Evolutionary conservation across 139 green algal genomes (phyloP), one percentile per base, ranked within the genome.

Genomic region (Dunaliella primolecta): DNA sequence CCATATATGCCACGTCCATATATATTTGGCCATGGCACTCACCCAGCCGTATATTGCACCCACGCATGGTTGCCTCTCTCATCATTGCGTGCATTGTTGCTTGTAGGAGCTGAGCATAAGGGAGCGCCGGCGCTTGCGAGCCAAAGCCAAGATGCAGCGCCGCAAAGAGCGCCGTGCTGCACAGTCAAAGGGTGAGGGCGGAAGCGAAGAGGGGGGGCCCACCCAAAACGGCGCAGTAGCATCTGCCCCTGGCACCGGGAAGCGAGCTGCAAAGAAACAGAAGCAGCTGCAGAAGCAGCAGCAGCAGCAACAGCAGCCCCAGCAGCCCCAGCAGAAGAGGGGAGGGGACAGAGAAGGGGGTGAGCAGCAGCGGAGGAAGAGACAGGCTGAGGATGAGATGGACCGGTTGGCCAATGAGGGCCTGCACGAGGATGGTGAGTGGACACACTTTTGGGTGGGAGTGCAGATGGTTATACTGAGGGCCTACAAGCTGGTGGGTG

Each of bases 271-370:
- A 3, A 37, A 25, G 0, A 83, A 81, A 0, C 29, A 80, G 82
- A 76, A 84, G 23, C 31, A 86, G 72, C 46, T 84, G 46, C 30
- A 80, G 86, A 35, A 46, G 83, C 57, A 77, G 85, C 55, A 81
- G 83, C 70, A 37, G 36, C 7, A 0, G 32, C 38, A 70, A 36
- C 24, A 32, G 29, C 0, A 83, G 85, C 25, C 64, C 33, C 35
- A 86, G 83, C 3, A 46, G 56, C 27, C 82, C 36, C 36, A 76
- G 34, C 84, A 25, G n/a, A 79, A 20, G 24, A 71, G 31, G 25
- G 78, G 82, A 20, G 79, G 36, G 30, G 79, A 21, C 0, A 75
- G 25, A 34, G 75, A 70, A 82, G 83, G 20, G 2, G 83, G 79
- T 25, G 55, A 86, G 81, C 24, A 75, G 33, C 70, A 81, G 21